Evolutionary conservation across 257 asterid species (phyloP), one percentile per base, ranked within the genome.

Genomic region (Leonotis leonurus): DNA sequence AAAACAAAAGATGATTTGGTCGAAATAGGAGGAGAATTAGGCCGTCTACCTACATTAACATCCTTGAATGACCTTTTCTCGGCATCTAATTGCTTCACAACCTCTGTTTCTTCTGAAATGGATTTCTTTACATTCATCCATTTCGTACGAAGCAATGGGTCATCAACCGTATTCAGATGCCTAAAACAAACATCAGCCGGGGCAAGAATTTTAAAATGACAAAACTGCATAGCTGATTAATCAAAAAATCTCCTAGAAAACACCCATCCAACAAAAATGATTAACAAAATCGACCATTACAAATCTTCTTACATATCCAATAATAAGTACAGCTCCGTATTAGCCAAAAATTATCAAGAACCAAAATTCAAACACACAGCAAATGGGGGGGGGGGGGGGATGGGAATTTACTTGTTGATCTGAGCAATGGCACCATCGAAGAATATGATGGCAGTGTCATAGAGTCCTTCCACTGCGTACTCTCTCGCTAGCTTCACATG

Each of bases 341-440:
- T 33, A 29, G 26, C 70, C 63, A 62, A 45, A 45, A 16, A 35
- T 27, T 33, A 30, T 11, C 60, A 56, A 65, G 43, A 4, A 24
- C 26, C 16, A 9, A 65, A 71, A 35, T 21, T 22, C 33, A 14
- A 5, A 62, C 24, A 37, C 24, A 56, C 25, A 62, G 55, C 17
- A 53, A 60, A 36, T 17, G 35, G 50, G 25, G 55, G 7, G 33
- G 52, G 18, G 33, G 0, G 33, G 6, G 33, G 6, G 6, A 27
- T 2, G 29, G 54, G 5, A 48, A 56, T 35, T 27, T 86, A 91
- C 98, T 86, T 88, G 83, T 88, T 88, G 87, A 91, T 91, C 88
- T 88, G 98, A 66, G 96, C 94, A 74, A 91, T 83, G 63, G 95
- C 92, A 37, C 96, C 98, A 65, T 91, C 98, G 82, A 91, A 91